Base-by-base conservation (phyloP, 345 rosid genomes). In the Eucalyptus cloeziana region DNA sequence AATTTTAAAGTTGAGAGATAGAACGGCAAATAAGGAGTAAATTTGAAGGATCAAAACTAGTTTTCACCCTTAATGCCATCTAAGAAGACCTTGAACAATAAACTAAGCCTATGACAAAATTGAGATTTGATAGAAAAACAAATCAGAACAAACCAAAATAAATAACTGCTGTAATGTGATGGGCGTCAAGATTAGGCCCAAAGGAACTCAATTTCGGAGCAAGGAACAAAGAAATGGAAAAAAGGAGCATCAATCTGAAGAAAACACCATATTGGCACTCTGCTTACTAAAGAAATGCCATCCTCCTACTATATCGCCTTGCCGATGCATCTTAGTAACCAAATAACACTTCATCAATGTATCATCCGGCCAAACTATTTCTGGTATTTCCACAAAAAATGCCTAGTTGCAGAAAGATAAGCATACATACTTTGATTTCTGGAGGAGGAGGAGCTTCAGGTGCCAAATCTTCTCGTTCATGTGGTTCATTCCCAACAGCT, bases 401-500 rank as follows among this genome's bases (percentile, higher is more conserved):
- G 79, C 88, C 40, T 71, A 49, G 27, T 25, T 40, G 69, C 27
- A 47, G 33, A 47, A 71, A 79, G 22, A 49, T 54, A 27, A 49
- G 71, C 5, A 80, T 49, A 86, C 92, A 88, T 11, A 98, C 99
- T 98, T 95, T 98, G 89, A 98, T 98, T 93, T 96, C 98, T 7
- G 99, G 99, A 89, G 99, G 99, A 87, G 99, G 97, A 88, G 98
- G 98, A 90, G 95, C 94, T 89, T 97, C 99, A 90, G 97, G 98
- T 27, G 96, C 99, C 91, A 98, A 92, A 92, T 96, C 99, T 91
- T 97, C 99, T 87, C 98, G 96, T 89, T 97, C 99, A 92, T 95
- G 98, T 19, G 96, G 98, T 91, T 96, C 97, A 92, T 92, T 96
- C 86, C 95, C 99, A 86, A 97, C 98, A 80, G 98, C 97, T 93